A percentile compares a stretch with the other conserved stretches of the same genome.
phyloP scores from a whole-genome alignment of 805 yeast species.

The Saccharomycodes ludwigii region DNA sequence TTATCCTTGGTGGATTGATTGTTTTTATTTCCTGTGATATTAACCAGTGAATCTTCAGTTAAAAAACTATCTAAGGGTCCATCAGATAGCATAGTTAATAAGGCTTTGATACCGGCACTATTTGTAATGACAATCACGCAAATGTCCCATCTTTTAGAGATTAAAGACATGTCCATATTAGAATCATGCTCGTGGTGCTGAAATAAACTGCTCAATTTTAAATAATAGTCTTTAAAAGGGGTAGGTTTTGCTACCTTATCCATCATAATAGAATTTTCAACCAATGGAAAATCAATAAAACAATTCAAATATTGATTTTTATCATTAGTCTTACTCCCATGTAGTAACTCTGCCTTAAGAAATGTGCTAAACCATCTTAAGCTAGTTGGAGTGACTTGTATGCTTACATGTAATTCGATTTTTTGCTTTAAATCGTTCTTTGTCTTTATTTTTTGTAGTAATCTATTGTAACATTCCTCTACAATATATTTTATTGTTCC shows the following conservation, averaged over 20 bases:
- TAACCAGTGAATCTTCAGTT: constrained; percentile 17
- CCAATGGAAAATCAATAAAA: constrained; percentile 13
- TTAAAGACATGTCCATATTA: constrained; percentile 2
- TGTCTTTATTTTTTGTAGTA: constrained; percentile 5
- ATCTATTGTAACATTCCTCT: constrained; percentile 14
- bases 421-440: constrained; percentile 12
- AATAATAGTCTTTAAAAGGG: constrained; percentile 23
- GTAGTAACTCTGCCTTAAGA: constrained; percentile 11
- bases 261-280: constrained; percentile 9
- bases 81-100: constrained; percentile 22
- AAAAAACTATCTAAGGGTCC: constrained; percentile 20
- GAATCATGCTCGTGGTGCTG: constrained; percentile 2
- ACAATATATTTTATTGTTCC: constrained; percentile 21
- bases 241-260: constrained; percentile 13
- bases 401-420: constrained; percentile 5
- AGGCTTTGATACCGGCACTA: constrained; percentile 23
- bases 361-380: constrained; percentile 23
- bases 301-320: too few relatives aligned
- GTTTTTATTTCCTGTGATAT: background rate
- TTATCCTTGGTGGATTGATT: constrained; percentile 4
- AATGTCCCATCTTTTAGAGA: constrained; percentile 10
- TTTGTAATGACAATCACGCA: constrained; percentile 21
- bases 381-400: constrained; percentile 17
- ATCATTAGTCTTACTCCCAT: background rate
- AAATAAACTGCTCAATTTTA: constrained; percentile 17